A percentile compares a stretch with the other conserved stretches of the same genome.
Conservation (phyloP, 768 basidiomycete species). For the Boletus rubropictus region DNA sequence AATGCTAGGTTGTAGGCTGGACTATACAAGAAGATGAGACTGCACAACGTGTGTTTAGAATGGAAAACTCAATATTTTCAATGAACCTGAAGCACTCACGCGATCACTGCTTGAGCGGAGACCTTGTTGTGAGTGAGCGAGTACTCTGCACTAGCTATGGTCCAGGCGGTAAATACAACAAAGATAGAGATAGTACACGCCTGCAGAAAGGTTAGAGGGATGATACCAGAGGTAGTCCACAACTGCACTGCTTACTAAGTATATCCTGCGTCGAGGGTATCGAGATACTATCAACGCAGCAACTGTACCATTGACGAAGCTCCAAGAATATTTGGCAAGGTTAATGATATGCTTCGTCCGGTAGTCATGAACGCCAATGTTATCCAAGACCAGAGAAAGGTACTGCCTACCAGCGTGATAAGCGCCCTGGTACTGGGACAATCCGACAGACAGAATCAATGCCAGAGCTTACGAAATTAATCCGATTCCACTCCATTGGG, state of each 20-base stretch:
- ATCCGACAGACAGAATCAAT: no score
- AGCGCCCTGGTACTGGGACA: background rate
- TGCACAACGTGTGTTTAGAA: background rate
- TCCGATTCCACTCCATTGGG: conserved; percentile 13
- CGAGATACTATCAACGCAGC: conserved; percentile 5
- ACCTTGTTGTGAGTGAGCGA: conserved; percentile 5
- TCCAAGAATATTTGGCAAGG: conserved; percentile 11
- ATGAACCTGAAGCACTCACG: conserved; percentile 1
- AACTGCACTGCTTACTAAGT: conserved; percentile 10
- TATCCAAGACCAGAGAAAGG: conserved; percentile 13
- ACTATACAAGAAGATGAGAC: conserved; percentile 18
- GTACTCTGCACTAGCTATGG: conserved; percentile 17
- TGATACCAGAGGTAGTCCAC: background rate
- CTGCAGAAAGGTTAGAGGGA: conserved; percentile 1
- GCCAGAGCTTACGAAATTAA: conserved; percentile 1
- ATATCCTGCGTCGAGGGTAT: conserved; percentile 15
- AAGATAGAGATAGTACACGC: conserved; percentile 14
- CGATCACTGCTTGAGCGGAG: conserved; percentile 7
- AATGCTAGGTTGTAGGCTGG: conserved; percentile 14
- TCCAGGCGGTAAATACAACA: conserved; percentile 14
- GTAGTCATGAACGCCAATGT: conserved; percentile 18
- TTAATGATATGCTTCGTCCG: conserved; percentile 15
- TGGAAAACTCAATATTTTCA: background rate
- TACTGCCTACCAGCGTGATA: conserved; percentile 4
- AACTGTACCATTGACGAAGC: conserved; percentile 2